These are phyloP conservation scores for Rugonectria rugulosa DNA, from an alignment of 2,329 filamentous ascomycete genomes.

Conservation along the genomic window DNA sequence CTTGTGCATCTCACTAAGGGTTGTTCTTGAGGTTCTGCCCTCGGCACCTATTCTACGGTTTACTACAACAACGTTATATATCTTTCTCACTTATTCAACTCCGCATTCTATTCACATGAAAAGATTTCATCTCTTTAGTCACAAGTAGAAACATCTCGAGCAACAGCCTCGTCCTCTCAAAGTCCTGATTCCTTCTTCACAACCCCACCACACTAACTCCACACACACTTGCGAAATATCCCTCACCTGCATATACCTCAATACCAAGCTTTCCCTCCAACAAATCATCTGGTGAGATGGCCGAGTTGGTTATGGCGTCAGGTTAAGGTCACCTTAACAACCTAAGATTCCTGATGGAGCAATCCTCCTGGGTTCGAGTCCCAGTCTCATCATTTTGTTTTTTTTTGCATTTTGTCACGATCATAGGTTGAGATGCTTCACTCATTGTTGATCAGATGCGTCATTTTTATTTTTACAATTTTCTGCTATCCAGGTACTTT, in stretches of 20 bases:
- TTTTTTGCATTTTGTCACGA: slow-evolving; percentile 2
- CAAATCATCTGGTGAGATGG: slow-evolving; percentile 40
- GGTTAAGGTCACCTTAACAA: slow-evolving; percentile 45
- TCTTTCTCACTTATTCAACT: too few relatives aligned
- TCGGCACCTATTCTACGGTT: too few relatives aligned
- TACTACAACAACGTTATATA: too few relatives aligned
- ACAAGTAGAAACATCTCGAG: not conserved
- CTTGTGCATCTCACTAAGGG: too few relatives aligned
- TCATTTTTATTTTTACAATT: too few relatives aligned
- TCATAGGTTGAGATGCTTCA: too few relatives aligned
- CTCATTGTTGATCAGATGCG: too few relatives aligned
- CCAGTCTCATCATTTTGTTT: slow-evolving; percentile 41
- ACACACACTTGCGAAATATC: not conserved
- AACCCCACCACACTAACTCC: not conserved
- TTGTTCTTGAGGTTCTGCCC: too few relatives aligned
- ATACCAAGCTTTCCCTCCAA: accelerated
- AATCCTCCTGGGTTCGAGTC: slow-evolving; percentile 48
- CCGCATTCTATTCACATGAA: too few relatives aligned
- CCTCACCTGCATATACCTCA: not conserved
- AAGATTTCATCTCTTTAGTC: too few relatives aligned
- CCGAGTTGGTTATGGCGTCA: slow-evolving; percentile 48
- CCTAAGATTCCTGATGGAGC: slow-evolving; percentile 42
- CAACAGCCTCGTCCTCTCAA: too few relatives aligned
- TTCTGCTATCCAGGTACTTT: too few relatives aligned
- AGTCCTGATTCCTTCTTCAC: not conserved